Base-by-base conservation (phyloP, 352 stramenopile species). In the Globisporangium canariense region DNA sequence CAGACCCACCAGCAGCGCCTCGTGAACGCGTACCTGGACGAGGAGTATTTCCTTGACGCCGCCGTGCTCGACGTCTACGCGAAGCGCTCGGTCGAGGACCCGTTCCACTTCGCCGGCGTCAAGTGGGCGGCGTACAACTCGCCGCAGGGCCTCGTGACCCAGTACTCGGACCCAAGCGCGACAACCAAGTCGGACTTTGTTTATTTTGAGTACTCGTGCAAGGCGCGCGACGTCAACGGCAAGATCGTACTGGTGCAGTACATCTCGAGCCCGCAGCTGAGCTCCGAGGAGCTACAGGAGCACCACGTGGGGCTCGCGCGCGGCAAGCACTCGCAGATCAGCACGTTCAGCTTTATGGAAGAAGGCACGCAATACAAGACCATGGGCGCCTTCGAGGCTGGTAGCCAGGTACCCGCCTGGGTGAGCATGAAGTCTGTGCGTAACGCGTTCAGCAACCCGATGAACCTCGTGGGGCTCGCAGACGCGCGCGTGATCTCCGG, bases 71-170 rank as follows among this genome's bases (percentile, higher is more conserved):
- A 73, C 14, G 64, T 81, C 4, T 49, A 69, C 18, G 81, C 82
- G 68, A 51, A 45, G 3, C 50, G 68, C 45, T 56, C 73, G 16
- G 46, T 67, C 13, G 70, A 75, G 0, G 73, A 77, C 36, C 68
- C 77, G 60, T 87, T 90, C 64, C 71, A 75, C 18, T 88, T 87
- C 52, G 74, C 75, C 1, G 81, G 81, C 6, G 73, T 87, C 60
- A 86, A 86, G 63, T 90, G 78, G 78, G 28, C 41, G 6, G 51
- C 51, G 10, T 43, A 38, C 30, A 36, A 49, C 18, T 56, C 52
- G 13, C 60, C 60, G 0, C 18, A 41, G 1, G 60, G 60, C 4
- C 38, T 66, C 18, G 51, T 57, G 7, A 57, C 51, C 1, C 51
- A 57, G 51, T 57, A 57, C 51, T 57, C 51, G 28, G 51, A 57